Evolutionary conservation across 2,329 filamentous ascomycete genomes (phyloP).

Genomic region (Penicillium sp.): DNA sequence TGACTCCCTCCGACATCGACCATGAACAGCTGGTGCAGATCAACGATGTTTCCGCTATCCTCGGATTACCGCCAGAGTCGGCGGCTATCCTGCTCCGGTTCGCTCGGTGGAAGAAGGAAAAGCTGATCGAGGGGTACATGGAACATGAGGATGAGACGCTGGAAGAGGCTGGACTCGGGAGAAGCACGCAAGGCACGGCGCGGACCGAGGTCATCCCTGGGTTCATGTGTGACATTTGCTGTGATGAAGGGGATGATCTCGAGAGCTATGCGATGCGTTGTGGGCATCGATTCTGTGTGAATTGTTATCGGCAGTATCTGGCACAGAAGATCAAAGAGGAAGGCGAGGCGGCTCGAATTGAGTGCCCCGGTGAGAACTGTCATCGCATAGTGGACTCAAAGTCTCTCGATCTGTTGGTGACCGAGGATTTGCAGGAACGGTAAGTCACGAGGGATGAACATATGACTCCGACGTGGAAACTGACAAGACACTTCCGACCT

Average conservation of each 20-base stretch:
- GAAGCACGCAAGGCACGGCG: slow-evolving; percentile 63
- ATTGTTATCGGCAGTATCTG: slow-evolving; percentile 91
- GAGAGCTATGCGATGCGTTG: slow-evolving; percentile 93
- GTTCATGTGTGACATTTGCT: slow-evolving; percentile 95
- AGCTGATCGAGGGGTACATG: slow-evolving; percentile 95
- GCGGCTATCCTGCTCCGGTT: slow-evolving; percentile 86
- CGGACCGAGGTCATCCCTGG: slow-evolving; percentile 71
- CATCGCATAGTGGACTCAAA: slow-evolving; percentile 88
- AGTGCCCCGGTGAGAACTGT: slow-evolving; percentile 87
- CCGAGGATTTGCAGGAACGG: slow-evolving; percentile 60
- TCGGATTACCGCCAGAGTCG: slow-evolving; percentile 86
- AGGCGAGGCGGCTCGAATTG: slow-evolving; percentile 90
- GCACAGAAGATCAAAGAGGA: slow-evolving; percentile 92
- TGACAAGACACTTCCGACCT: slow-evolving; percentile 21
- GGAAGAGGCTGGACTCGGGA: slow-evolving; percentile 79
- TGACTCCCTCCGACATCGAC: slow-evolving; percentile 78
- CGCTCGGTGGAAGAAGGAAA: slow-evolving; percentile 95
- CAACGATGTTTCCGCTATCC: slow-evolving; percentile 85
- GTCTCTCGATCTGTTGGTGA: slow-evolving; percentile 76
- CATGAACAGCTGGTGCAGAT: slow-evolving; percentile 83
- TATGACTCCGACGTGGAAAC: not conserved
- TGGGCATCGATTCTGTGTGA: slow-evolving; percentile 87
- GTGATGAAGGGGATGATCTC: slow-evolving; percentile 77
- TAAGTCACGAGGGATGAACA: slow-evolving; percentile 34
- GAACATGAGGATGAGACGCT: slow-evolving; percentile 78